Conservation (phyloP, 495 filamentous ascomycete genomes). For the Aspergillus heteromorphus region DNA sequence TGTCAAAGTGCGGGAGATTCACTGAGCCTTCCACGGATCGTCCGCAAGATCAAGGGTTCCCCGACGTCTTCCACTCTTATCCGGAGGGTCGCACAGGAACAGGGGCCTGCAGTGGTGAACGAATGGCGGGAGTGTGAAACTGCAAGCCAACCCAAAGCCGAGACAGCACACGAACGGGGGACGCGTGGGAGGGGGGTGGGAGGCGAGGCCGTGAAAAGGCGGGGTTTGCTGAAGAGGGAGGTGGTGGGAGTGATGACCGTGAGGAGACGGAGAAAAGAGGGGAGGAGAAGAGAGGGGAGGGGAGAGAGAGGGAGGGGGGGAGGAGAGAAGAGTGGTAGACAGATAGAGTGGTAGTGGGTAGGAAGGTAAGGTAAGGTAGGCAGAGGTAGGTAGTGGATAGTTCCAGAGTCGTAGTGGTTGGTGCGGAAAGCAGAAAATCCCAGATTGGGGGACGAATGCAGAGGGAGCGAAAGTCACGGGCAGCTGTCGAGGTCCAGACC, state of each 20-base stretch:
- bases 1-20: constrained; percentile 39
- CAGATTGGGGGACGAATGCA: neutral
- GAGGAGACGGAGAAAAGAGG: neutral
- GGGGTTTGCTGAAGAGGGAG: constrained; percentile 8
- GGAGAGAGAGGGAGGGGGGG: neutral
- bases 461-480: neutral
- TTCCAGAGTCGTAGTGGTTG: neutral
- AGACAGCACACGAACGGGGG: neutral
- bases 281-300: neutral
- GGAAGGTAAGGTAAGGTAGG: too few species aligned
- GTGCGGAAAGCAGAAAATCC: neutral
- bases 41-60: constrained; percentile 21
- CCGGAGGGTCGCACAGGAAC: constrained; percentile 8
- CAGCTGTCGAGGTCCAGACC: constrained; percentile 1
- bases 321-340: neutral
- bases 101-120: constrained; percentile 12
- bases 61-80: constrained; percentile 8
- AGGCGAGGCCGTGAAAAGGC: constrained; percentile 6
- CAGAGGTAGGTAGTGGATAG: too few species aligned
- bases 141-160: constrained; percentile 6
- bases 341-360: neutral
- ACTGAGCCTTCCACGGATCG: constrained; percentile 34
- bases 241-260: constrained; percentile 2
- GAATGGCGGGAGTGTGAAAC: constrained; percentile 3
- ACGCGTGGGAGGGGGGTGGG: neutral